A percentile compares a stretch with the other conserved stretches of the same genome.
Evolutionary conservation across 306 rosid genomes (phyloP).

Genomic region (Echinosophora koreensis): DNA sequence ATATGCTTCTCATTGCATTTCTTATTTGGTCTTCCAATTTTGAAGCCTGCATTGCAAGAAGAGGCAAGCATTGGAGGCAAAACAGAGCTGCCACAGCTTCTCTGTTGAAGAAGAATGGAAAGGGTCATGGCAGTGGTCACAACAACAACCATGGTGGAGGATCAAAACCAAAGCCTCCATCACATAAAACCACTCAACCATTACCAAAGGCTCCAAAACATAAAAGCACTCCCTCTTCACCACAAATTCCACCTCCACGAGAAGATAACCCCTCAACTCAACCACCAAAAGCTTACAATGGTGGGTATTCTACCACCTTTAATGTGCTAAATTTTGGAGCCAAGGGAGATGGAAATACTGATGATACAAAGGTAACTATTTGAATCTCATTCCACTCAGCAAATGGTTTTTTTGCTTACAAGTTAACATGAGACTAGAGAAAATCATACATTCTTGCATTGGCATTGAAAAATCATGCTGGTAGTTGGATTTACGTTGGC

Average conservation of each 20-base stretch:
- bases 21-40: constrained; percentile 78
- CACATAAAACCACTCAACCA: constrained; percentile 46
- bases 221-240: constrained; percentile 50
- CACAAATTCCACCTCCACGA: constrained; percentile 53
- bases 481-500: no score
- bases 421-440: constrained; percentile 6
- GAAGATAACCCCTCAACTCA: constrained; percentile 48
- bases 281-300: constrained; percentile 59
- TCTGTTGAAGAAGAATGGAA: constrained; percentile 70
- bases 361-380: constrained; percentile 83
- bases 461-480: no score
- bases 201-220: constrained; percentile 56
- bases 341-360: constrained; percentile 79
- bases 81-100: constrained; percentile 60
- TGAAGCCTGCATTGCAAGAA: constrained; percentile 87
- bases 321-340: constrained; percentile 94
- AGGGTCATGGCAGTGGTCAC: constrained; percentile 51
- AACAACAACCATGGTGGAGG: constrained; percentile 59
- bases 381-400: constrained; percentile 18
- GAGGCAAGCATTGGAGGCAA: constrained; percentile 84
- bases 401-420: constrained; percentile 1
- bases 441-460: no score
- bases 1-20: constrained; percentile 59
- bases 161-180: constrained; percentile 68
- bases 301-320: constrained; percentile 52